Percentiles rank a stretch among this genome's conserved stretches.
phyloP scores from a whole-genome alignment of 2,329 filamentous ascomycete species.

The Sarocladiaceae sp. region DNA sequence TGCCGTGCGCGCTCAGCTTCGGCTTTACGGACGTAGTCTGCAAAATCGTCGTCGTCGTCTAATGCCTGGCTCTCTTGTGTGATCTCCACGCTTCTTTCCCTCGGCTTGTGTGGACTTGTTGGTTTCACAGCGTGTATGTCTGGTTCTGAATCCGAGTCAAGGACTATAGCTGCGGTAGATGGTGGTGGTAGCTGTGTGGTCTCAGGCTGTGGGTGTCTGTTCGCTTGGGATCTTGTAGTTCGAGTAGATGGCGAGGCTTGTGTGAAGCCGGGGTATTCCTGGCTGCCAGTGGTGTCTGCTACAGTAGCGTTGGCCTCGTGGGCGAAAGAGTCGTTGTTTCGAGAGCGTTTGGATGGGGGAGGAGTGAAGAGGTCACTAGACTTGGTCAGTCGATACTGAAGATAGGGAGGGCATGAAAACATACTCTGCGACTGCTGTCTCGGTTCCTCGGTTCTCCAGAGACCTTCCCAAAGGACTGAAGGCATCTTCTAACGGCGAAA shows the following conservation, averaged over 20 bases:
- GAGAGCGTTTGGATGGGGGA: conserved; percentile 30
- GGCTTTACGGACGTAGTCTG: conserved; percentile 39
- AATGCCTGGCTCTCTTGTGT: conserved; percentile 17
- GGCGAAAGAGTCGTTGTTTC: conserved; percentile 13
- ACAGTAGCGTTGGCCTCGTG: no score
- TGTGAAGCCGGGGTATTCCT: background rate
- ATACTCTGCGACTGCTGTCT: no score
- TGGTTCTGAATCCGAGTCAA: conserved; percentile 27
- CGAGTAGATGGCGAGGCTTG: background rate
- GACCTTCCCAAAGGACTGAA: no score
- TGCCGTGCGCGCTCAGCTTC: conserved; percentile 22
- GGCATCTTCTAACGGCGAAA: background rate
- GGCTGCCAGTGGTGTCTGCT: conserved; percentile 8
- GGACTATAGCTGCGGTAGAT: conserved; percentile 19
- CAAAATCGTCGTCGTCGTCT: conserved; percentile 35
- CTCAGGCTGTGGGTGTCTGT: background rate
- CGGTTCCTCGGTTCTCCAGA: no score
- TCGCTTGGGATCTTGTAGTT: conserved; percentile 10
- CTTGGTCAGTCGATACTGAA: no score
- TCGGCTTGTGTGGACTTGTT: background rate
- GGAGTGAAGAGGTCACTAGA: conserved; percentile 28
- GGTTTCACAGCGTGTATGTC: conserved; percentile 12
- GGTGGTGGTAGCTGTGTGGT: conserved; percentile 6
- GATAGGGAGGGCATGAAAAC: no score
- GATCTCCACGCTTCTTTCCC: conserved; percentile 13